phyloP scores from a whole-genome alignment of 352 stramenopile genomes.

The Phytophthora sansomeana region DNA sequence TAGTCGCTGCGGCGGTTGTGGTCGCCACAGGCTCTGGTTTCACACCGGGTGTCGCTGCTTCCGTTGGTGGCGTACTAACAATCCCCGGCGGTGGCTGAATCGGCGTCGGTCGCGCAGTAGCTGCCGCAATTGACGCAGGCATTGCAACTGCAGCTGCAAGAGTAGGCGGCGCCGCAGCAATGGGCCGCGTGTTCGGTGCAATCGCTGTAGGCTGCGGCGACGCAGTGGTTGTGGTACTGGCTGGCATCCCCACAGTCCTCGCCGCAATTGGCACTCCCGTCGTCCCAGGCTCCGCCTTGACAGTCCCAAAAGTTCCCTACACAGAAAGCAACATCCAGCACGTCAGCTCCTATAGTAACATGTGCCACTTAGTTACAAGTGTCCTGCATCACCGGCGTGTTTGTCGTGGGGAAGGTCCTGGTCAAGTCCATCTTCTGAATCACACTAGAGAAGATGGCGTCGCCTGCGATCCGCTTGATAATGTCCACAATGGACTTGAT shows the following conservation, averaged over 20 bases:
- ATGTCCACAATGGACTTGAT: constrained; percentile 91
- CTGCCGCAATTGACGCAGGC: constrained; percentile 36
- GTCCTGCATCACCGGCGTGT: constrained; percentile 17
- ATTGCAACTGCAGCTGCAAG: constrained; percentile 33
- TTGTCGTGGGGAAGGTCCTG: constrained; percentile 59
- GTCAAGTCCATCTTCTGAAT: constrained; percentile 88
- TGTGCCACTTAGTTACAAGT: background rate
- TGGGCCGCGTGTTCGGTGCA: constrained; percentile 40
- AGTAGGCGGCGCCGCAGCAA: constrained; percentile 31
- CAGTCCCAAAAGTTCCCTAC: constrained; percentile 26
- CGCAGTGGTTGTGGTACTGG: background rate
- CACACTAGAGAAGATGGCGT: constrained; percentile 81
- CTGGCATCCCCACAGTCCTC: constrained; percentile 23
- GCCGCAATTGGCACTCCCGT: constrained; percentile 38
- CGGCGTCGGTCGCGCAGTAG: constrained; percentile 9
- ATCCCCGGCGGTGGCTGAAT: constrained; percentile 24
- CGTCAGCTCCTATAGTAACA: background rate
- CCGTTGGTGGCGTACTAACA: constrained; percentile 18
- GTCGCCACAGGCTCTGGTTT: constrained; percentile 38
- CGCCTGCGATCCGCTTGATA: constrained; percentile 86
- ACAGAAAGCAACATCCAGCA: constrained; percentile 6
- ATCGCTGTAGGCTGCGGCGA: constrained; percentile 37
- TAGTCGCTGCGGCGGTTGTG: background rate
- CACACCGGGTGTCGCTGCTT: constrained; percentile 18
- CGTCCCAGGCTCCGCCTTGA: constrained; percentile 49